Evolutionary conservation across 2,329 filamentous ascomycete genomes (phyloP).

Genomic region (Colletotrichum somersetense): DNA sequence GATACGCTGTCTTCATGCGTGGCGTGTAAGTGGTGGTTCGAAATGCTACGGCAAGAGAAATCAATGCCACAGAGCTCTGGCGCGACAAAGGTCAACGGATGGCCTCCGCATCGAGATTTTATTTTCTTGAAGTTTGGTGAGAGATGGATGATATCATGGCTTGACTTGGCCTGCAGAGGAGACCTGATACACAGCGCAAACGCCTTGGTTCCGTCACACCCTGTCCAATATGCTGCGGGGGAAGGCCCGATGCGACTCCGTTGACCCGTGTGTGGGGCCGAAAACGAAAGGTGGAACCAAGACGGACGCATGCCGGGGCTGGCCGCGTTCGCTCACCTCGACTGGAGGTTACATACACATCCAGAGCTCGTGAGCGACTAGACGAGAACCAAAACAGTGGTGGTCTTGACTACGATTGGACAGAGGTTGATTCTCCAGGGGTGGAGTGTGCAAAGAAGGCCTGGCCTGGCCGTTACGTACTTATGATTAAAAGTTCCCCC

Average conservation of each 20-base stretch:
- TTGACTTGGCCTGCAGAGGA: not conserved
- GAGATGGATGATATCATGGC: not conserved
- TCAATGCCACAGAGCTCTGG: not conserved
- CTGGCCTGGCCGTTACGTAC: not conserved
- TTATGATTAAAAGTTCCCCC: not conserved
- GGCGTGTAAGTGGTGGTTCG: not conserved
- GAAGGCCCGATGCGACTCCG: constrained; percentile 4
- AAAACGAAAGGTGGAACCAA: not conserved
- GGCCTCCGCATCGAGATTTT: not conserved
- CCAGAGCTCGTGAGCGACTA: not conserved
- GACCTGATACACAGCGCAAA: not conserved
- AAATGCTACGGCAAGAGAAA: not conserved
- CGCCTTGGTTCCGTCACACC: not conserved
- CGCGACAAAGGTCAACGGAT: not conserved
- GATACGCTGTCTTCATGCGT: not conserved
- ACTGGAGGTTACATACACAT: not conserved
- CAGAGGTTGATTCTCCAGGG: not conserved
- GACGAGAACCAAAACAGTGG: not conserved
- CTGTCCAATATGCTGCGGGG: not conserved
- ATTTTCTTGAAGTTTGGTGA: not conserved
- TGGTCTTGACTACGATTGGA: not conserved
- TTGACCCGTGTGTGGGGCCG: constrained; percentile 21
- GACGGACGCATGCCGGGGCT: not conserved
- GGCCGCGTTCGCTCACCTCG: not conserved
- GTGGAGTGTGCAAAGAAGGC: not conserved